These are phyloP conservation scores for Aspergillus phoenicis DNA, from an alignment of 2,329 filamentous ascomycete genomes.

Conservation along the genomic window DNA sequence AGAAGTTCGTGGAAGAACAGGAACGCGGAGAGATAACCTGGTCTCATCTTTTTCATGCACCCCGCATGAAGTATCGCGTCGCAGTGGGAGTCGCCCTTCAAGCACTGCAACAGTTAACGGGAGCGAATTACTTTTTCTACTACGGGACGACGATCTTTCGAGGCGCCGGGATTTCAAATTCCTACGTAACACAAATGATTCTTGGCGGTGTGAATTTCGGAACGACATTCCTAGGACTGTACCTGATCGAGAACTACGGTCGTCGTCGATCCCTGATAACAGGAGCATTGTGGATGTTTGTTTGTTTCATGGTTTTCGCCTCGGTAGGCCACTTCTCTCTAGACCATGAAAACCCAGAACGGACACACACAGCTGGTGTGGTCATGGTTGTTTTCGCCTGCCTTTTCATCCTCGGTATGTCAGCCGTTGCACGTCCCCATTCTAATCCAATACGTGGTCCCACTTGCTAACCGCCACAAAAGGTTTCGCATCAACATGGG, in stretches of 20 bases:
- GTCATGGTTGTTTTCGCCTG: slow-evolving; percentile 72
- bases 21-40: slow-evolving; percentile 36
- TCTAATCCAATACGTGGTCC: not conserved
- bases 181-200: slow-evolving; percentile 66
- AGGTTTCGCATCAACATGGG: slow-evolving; percentile 71
- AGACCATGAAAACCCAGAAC: slow-evolving; percentile 39
- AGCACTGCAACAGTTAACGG: slow-evolving; percentile 48
- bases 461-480: slow-evolving; percentile 26
- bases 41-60: slow-evolving; percentile 44
- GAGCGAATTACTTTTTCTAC: slow-evolving; percentile 55
- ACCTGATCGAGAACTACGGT: slow-evolving; percentile 68
- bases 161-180: slow-evolving; percentile 65
- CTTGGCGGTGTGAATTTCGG: slow-evolving; percentile 67
- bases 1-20: slow-evolving; percentile 58
- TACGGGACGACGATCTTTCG: slow-evolving; percentile 58
- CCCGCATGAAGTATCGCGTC: slow-evolving; percentile 47
- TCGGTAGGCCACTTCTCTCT: slow-evolving; percentile 54
- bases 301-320: slow-evolving; percentile 67
- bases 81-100: slow-evolving; percentile 46
- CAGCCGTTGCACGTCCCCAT: too few relatives aligned
- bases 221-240: slow-evolving; percentile 67
- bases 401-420: slow-evolving; percentile 66
- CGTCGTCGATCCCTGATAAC: slow-evolving; percentile 68
- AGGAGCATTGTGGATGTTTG: slow-evolving; percentile 68
- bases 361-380: slow-evolving; percentile 56